A percentile compares a stretch with the other conserved stretches of the same genome.
Evolutionary conservation across 164 flowering plant species (phyloP).

Genomic region (Kalanchoe fedtschenkoi): DNA sequence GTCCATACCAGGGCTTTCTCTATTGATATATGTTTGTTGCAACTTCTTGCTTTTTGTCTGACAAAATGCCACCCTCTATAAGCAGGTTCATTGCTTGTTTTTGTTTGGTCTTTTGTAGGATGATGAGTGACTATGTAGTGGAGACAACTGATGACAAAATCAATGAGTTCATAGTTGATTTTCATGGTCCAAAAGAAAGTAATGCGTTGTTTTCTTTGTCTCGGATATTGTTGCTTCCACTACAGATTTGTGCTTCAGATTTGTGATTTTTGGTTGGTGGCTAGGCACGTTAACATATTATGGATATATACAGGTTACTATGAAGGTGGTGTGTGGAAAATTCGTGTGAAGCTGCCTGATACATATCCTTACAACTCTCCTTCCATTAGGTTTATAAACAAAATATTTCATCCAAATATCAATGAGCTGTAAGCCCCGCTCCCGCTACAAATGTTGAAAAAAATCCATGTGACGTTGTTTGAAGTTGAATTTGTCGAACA

Average conservation of each 20-base stretch:
- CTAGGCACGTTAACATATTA: background rate
- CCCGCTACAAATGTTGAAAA: background rate
- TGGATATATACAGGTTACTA: constrained; percentile 76
- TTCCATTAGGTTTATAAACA: constrained; percentile 86
- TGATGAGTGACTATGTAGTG: constrained; percentile 92
- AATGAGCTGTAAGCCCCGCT: constrained; percentile 67
- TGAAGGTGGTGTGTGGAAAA: constrained; percentile 96
- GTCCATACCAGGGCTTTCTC: too few species aligned
- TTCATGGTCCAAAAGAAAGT: constrained; percentile 98
- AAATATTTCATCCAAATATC: constrained; percentile 91
- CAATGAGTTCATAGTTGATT: constrained; percentile 77
- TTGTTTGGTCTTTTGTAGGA: constrained; percentile 22
- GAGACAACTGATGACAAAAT: constrained; percentile 84
- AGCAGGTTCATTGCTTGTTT: background rate
- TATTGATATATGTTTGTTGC: too few species aligned
- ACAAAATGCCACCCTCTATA: too few species aligned
- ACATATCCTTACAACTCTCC: constrained; percentile 96
- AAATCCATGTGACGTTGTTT: background rate
- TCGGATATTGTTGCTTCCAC: background rate
- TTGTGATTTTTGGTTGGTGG: background rate
- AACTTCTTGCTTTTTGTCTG: too few species aligned
- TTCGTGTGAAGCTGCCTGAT: constrained; percentile 90
- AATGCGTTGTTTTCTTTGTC: constrained; percentile 13
- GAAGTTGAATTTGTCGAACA: background rate
- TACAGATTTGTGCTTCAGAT: too few species aligned